Base-by-base conservation (phyloP, 768 basidiomycete genomes). In the Tephrocybe sp. region DNA sequence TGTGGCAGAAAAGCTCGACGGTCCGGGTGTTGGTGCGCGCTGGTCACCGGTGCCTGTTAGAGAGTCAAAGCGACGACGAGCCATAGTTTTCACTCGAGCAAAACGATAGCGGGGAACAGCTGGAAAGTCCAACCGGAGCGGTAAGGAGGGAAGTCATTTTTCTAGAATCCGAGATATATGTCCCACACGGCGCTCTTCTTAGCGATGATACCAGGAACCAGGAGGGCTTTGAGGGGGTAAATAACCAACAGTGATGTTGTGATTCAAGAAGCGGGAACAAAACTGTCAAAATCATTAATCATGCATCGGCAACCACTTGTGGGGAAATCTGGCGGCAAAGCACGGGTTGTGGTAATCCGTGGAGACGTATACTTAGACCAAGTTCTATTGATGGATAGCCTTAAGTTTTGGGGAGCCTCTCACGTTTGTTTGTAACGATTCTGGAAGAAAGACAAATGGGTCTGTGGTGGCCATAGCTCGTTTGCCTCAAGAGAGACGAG, bases 51-150 rank as follows among this genome's bases (percentile, higher is more conserved):
- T 43, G 48, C 53, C 56, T 24, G 61, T 59, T 42, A 62, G 37
- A 11, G 64, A 64, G 38, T 67, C 66, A 31, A 60, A 62, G 39
- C 61, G 63, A 47, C 58, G 66, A 49, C 57, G 67, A 59, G 59
- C 57, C 61, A 57, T 64, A 42, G 55, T 61, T 53, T 57, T 49
- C 30, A 54, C 16, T 36, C 16, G 10, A 36, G 16, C 7, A 36
- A 39, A 23, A n/a, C 15, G 22, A 25, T 18, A 39, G 16, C 10
- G 8, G 15, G 34, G 31, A 29, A 22, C 15, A 33, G 31, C 31
- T 23, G 16, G 15, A 41, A 45, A 21, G 15, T n/a, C 22, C n/a
- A 30, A 12, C n/a, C 33, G 30, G 19, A 15, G 45, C 25, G 19
- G 42, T 24, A 27, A 24, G 29, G 24, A 12, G 25, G 44, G 36